Percentiles rank a stretch among this genome's conserved stretches.
Conservation (phyloP, 2,329 filamentous ascomycete species). For the Cucurbitaria berberidis region DNA sequence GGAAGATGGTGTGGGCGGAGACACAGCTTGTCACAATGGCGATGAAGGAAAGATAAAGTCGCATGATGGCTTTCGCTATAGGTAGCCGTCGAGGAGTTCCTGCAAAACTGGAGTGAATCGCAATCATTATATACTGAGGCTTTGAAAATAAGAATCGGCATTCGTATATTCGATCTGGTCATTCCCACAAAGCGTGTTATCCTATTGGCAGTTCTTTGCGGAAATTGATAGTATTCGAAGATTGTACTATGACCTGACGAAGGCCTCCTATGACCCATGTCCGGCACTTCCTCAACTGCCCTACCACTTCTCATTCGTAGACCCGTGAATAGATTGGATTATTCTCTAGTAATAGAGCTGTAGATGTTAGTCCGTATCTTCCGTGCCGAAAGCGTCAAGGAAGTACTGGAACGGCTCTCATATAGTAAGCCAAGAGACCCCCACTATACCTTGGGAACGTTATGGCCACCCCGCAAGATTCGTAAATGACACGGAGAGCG, state of each 20-base stretch:
- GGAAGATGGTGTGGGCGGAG: slow-evolving; percentile 50
- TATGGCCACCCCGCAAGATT: background rate
- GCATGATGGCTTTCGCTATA: slow-evolving; percentile 12
- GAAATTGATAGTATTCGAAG: background rate
- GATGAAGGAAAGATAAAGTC: slow-evolving; percentile 17
- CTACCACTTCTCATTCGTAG: background rate
- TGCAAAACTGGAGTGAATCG: background rate
- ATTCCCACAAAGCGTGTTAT: background rate
- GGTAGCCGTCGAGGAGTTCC: background rate
- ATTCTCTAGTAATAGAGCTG: background rate
- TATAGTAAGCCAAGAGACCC: slow-evolving; percentile 12
- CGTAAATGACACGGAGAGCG: background rate
- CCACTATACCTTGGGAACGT: background rate
- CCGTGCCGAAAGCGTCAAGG: slow-evolving; percentile 5
- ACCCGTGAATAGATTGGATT: background rate
- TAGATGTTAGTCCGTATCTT: slow-evolving; percentile 3
- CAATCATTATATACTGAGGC: background rate
- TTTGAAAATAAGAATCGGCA: background rate
- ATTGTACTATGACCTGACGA: background rate
- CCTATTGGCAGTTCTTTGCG: background rate
- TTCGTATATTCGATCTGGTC: background rate
- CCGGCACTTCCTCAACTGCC: background rate
- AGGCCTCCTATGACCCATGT: too few species aligned
- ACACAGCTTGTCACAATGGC: slow-evolving; percentile 23
- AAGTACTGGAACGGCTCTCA: background rate